Base-by-base conservation (phyloP, 2,329 filamentous ascomycete species). In the Aspergillus fischeri region DNA sequence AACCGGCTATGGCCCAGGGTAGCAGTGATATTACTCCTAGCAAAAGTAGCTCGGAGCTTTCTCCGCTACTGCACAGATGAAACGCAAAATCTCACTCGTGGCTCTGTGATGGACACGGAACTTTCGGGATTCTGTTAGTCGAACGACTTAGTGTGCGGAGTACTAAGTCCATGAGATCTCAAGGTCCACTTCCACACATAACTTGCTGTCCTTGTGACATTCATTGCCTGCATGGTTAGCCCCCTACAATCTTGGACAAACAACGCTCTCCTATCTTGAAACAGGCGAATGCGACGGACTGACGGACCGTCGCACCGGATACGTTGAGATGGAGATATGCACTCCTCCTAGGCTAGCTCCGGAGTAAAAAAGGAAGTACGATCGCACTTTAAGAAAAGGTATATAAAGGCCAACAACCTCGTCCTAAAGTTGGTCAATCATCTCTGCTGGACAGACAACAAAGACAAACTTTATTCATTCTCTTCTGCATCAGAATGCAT, bases 371-470 rank as follows among this genome's bases (percentile, higher is more conserved):
- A 32, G n/a, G 28, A 10, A 20, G 28, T 49, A 51, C 24, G 8
- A 24, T 44, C 32, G 20, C 11, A n/a, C 9, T 29, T 32, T 3
- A 10, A 44, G 21, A 20, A 32, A 47, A 53, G 44, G 35, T 63
- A 65, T 69, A 70, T 67, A 70, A 66, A 56, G 28, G 28, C 35
- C 2, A 17, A 21, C 32, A 45, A 28, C 44, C 44, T 54, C 49
- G 11, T 35, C 17, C 28, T 56, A 27, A 21, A 49, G 51, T 56
- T 20, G 51, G 50, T 56, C 60, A 52, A 63, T 61, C 57, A 67
- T 53, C 59, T 64, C 65, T 67, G 63, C 67, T 62, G 66, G 66
- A 58, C 68, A 70, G 65, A 62, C 42, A 60, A 60, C 58, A 54
- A 57, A 35, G 38, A 21, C 28, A 55, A 56, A 59, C 28, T n/a